These are phyloP conservation scores for Triticum dicoccoides DNA, from an alignment of 176 grass and related monocot genomes.

Conservation along the genomic window DNA sequence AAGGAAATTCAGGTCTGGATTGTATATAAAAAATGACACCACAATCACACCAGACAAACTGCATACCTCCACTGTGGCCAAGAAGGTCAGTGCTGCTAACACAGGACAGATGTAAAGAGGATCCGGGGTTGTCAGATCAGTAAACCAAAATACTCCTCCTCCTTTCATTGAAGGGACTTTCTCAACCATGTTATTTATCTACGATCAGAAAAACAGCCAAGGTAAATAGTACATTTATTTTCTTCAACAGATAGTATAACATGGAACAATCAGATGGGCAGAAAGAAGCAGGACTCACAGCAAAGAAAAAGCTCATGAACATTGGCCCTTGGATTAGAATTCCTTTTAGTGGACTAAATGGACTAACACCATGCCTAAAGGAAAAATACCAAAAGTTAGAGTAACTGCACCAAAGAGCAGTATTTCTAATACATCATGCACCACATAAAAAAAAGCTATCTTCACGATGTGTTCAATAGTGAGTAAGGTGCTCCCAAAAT, in stretches of 20 bases:
- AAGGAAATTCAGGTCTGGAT: background rate
- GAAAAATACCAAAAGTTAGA: conserved; percentile 25
- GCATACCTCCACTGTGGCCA: conserved; percentile 82
- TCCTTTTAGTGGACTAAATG: conserved; percentile 80
- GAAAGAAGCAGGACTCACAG: conserved; percentile 56
- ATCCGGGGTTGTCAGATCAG: conserved; percentile 87
- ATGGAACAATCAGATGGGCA: background rate
- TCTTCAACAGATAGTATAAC: background rate
- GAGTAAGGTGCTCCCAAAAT: background rate
- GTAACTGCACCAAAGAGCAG: conserved; percentile 6
- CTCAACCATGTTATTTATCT: conserved; percentile 92
- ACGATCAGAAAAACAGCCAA: conserved; percentile 13
- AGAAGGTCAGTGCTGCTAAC: conserved; percentile 65
- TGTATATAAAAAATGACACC: background rate
- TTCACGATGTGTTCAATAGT: background rate
- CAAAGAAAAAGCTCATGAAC: conserved; percentile 94
- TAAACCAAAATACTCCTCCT: conserved; percentile 91
- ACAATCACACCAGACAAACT: conserved; percentile 14
- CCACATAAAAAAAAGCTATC: background rate
- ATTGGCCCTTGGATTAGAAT: conserved; percentile 73
- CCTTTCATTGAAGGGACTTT: conserved; percentile 92
- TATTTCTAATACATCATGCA: conserved; percentile 20
- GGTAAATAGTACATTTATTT: conserved; percentile 22
- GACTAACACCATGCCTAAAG: conserved; percentile 79
- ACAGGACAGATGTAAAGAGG: conserved; percentile 66